Conservation (phyloP, 805 yeast genomes). For the Wickerhamomyces hampshirensis region DNA sequence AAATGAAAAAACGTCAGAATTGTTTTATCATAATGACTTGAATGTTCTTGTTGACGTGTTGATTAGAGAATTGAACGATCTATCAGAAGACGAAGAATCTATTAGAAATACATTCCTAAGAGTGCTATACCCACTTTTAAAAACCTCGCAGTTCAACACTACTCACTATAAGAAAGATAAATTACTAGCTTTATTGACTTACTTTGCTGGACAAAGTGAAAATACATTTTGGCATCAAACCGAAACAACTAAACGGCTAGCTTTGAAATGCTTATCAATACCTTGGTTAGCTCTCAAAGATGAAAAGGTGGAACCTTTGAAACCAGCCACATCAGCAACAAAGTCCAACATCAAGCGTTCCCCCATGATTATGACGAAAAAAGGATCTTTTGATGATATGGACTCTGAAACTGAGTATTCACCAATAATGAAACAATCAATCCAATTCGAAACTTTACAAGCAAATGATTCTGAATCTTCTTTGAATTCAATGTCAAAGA, state of each 20-base stretch:
- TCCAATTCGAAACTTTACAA: background rate
- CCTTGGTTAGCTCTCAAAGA: conserved; percentile 27
- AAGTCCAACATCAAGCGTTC: no score
- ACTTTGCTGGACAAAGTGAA: conserved; percentile 33
- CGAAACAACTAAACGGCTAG: conserved; percentile 37
- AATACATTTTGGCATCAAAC: conserved; percentile 31
- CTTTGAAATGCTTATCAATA: conserved; percentile 26
- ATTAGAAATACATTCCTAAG: conserved; percentile 68
- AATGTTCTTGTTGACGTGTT: conserved; percentile 81
- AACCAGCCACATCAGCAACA: no score
- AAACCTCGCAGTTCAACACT: conserved; percentile 54
- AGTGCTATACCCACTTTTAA: conserved; percentile 66
- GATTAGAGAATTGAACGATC: conserved; percentile 69
- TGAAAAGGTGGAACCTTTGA: background rate
- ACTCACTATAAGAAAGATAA: conserved; percentile 57
- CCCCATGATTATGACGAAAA: no score
- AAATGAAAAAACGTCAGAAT: conserved; percentile 49
- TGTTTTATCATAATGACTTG: conserved; percentile 78
- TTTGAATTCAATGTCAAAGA: conserved; percentile 28
- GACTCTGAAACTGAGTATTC: conserved; percentile 9
- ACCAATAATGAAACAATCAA: conserved; percentile 1
- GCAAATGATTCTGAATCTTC: conserved; percentile 30
- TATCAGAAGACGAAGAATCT: conserved; percentile 54
- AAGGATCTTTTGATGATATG: no score
- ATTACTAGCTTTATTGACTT: conserved; percentile 44